Base-by-base conservation (phyloP, 2,329 filamentous ascomycete genomes). In the Fusarium subglutinans region DNA sequence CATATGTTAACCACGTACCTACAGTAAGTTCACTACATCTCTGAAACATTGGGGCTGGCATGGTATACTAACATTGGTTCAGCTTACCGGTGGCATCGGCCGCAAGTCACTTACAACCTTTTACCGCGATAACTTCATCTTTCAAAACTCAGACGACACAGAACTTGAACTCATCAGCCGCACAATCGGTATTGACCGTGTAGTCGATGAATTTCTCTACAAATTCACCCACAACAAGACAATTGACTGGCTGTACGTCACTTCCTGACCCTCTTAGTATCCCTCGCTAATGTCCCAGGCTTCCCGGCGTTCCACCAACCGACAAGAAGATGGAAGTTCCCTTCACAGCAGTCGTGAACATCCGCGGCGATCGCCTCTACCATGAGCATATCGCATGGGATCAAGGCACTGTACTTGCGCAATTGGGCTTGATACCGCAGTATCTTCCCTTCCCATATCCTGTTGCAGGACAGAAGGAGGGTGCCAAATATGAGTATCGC, bases 1-100 rank as follows among this genome's bases (percentile, higher is more conserved):
- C 93, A 4, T 94, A 95, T 77, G 93, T 95, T 3, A 95, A 95
- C 78, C 92, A 95, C 78, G 86, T 94, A 5, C 91, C 92, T 0
- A 94, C 92, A 0, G 86, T 91, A 76, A 84, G 87, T 76, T 24
- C 0, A 6, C 4, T 24, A 9, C 12, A 35, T 6, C 22, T 24
- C 4, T 2, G 4, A 5, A 8, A 6, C 3, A 12, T 12, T 2
- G 18, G 30, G 2, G 24, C 8, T 24, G 12, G 3, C 3, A 8
- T 3, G 0, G 9, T 2, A 14, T 9, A 6, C 53, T 69, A 1
- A 69, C 10, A 1, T 4, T 5, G 20, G 1, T 11, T 5, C 24
- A 87, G 84, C 79, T 90, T 70, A 91, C 90, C 0, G 93, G 93
- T 5, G 93, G 93, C 2, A 87, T 94, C 40, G 93, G 93, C 0